Conservation (phyloP, 352 stramenopile genomes). For the Pythium chondricola region DNA sequence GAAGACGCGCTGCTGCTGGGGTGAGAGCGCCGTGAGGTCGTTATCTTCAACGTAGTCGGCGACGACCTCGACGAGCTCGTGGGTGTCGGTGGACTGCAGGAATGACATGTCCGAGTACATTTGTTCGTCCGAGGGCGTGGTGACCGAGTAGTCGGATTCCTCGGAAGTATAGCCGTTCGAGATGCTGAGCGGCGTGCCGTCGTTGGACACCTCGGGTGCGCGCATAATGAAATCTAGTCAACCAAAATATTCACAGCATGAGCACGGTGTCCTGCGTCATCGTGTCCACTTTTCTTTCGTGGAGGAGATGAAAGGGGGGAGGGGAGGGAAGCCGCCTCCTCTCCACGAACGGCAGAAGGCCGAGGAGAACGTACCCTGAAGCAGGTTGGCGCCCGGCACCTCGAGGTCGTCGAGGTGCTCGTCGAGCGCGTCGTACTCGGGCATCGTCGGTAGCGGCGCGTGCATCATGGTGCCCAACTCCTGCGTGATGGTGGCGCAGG, state of each 20-base stretch:
- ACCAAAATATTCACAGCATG: not conserved
- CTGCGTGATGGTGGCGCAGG: not conserved
- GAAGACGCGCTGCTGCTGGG: conserved; percentile 48
- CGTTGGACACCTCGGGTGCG: conserved; percentile 15
- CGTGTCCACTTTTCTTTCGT: conserved; percentile 29
- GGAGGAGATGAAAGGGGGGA: no score
- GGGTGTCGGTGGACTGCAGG: conserved; percentile 44
- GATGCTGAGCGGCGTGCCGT: conserved; percentile 49
- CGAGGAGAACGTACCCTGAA: conserved; percentile 48
- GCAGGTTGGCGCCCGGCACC: conserved; percentile 52
- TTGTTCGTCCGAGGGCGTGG: conserved; percentile 60
- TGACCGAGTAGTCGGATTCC: conserved; percentile 75
- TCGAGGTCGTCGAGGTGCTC: conserved; percentile 69
- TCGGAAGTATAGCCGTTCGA: conserved; percentile 80
- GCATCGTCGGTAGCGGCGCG: conserved; percentile 37
- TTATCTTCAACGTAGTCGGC: conserved; percentile 37
- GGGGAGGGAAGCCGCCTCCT: not conserved
- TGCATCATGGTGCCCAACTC: conserved; percentile 32
- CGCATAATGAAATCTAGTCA: conserved; percentile 16
- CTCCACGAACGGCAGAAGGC: no score
- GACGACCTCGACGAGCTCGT: conserved; percentile 57
- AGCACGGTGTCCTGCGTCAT: not conserved
- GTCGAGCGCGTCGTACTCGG: conserved; percentile 68
- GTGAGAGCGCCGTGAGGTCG: conserved; percentile 37
- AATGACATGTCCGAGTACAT: conserved; percentile 78